Base-by-base conservation (phyloP, 345 rosid genomes). In the Populus tremula region DNA sequence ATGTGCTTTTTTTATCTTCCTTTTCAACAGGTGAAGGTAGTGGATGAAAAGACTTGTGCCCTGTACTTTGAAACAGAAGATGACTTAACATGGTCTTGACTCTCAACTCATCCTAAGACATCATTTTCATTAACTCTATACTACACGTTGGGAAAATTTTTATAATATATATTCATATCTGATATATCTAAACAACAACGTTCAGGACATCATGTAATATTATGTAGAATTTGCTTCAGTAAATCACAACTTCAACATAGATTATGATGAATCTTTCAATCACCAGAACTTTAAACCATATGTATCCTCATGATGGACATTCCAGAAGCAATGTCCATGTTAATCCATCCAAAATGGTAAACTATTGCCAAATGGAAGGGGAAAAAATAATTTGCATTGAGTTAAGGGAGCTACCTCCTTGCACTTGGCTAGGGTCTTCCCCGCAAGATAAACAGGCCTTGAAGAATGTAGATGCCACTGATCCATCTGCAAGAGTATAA, bases 401-500 rank as follows among this genome's bases (percentile, higher is more conserved):
- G 13, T 27, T 6, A 41, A 54, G 39, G 68, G 35, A 47, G 66
- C 56, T 79, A 91, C 98, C 98, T 90, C 93, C 97, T 82, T 87
- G 93, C 54, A 91, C 86, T 75, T 90, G 90, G 76, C 35, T 86
- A 25, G 83, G 92, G 49, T 92, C 93, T 74, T 89, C 94, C 71
- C 98, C 97, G 74, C 99, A 96, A 82, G 95, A 88, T 79, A 96
- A 89, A 77, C 95, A 96, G 27, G 91, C 93, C 81, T 85, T 93
- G 62, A 95, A 71, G 80, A 88, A 79, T 69, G 88, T 79, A 39
- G 92, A 84, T 74, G 83, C 79, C 73, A 84, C 66, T 1, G 91
- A 74, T 56, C 86, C 84, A 79, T 88, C 99, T 96, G 87, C 76
- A 25, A 69, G 11, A 77, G 65, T n/a, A 50, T 12, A 78, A 31